Base-by-base conservation (phyloP, 129 eudicot genomes). In the Flaveria robusta region DNA sequence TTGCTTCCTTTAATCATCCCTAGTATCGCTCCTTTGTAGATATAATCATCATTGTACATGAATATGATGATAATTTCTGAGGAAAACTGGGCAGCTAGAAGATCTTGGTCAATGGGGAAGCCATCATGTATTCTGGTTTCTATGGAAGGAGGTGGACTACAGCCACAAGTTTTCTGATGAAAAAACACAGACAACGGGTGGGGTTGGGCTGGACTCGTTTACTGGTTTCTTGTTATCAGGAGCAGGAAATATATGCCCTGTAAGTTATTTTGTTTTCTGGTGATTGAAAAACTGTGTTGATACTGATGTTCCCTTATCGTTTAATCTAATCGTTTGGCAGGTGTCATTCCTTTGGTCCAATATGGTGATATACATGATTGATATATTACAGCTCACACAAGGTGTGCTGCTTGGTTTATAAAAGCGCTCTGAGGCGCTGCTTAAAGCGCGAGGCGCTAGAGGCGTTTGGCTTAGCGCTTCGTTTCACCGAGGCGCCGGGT, bases 1-100 rank as follows among this genome's bases (percentile, higher is more conserved):
- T 76, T 93, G 16, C 98, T 93, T 13, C 96, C 90, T 2, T 81
- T 85, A 65, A 76, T 93, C 70, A 87, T 93, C 68, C 96, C 96
- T 24, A 86, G 96, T 79, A 80, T 88, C 24, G 87, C 82, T 75
- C 81, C 83, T 82, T 73, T 76, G 66, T 85, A 78, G 60, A 81
- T 68, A 27, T 58, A 83, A 13, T 78, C 50, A 75, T 80, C 39
- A 60, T n/a, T 49, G 43, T 63, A 63, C 45, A 63, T 16, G 68
- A 29, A 29, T 29, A 15, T 31, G 19, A 5, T 63, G 45, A 63
- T 63, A 29, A 29, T 63, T 31, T 29, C 0, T 2, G 14, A 62
- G 42, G 45, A 29, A 63, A 14, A 15, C 5, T 29, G 68, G 7
- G 1, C 45, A 29, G 45, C 42, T 34, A 72, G 77, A 73, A 41